Conservation (phyloP, 345 rosid genomes). For the Arabidopsis thaliana region TAIR10.1 NC_003070.9:28131001-28131500, state of each 20-base stretch:
- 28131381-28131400: neutral
- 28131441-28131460: neutral
- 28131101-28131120: neutral
- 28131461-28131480: neutral
- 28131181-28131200: neutral
- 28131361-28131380: neutral
- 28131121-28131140: conserved; percentile 38
- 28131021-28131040: conserved; percentile 37
- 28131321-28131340: neutral
- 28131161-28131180: neutral
- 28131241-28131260: neutral
- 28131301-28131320: neutral
- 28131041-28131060: conserved; percentile 8
- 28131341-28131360: neutral
- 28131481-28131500: neutral
- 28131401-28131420: neutral
- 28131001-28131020: conserved; percentile 69
- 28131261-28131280: neutral
- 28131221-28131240: neutral
- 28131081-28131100: conserved; percentile 26
- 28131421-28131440: neutral
- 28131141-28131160: neutral
- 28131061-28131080: conserved; percentile 40
- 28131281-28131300: conserved; percentile 20
- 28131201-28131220: neutral